A percentile compares a stretch with the other conserved stretches of the same genome.
These are phyloP conservation scores for Echinochloa phyllopogon DNA, from an alignment of 176 grass and related monocot species.

Conservation along the genomic window DNA sequence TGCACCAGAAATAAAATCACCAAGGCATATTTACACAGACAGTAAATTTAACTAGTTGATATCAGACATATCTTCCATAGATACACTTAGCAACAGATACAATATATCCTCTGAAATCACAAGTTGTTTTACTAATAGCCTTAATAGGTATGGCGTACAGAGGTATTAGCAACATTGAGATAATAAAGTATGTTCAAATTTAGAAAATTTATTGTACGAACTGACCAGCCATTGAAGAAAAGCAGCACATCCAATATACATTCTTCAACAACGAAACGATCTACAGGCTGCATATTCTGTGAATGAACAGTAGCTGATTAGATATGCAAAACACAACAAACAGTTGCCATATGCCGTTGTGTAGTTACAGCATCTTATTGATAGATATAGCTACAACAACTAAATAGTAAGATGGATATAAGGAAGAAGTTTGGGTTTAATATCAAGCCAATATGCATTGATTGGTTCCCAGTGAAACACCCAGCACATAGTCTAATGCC, in stretches of 20 bases:
- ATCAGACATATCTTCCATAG: slow-evolving; percentile 24
- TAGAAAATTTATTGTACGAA: slow-evolving; percentile 4
- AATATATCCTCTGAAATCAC: slow-evolving; percentile 24
- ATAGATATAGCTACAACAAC: not conserved
- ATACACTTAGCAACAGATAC: slow-evolving; percentile 4
- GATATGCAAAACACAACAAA: slow-evolving; percentile 2
- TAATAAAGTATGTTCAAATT: slow-evolving; percentile 19
- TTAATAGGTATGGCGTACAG: not conserved
- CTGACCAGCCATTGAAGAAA: slow-evolving; percentile 99
- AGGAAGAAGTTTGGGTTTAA: not conserved
- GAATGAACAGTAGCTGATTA: slow-evolving; percentile 54
- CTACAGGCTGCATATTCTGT: slow-evolving; percentile 91
- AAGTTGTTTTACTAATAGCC: not conserved
- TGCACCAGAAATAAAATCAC: not conserved
- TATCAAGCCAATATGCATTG: not conserved
- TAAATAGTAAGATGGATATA: slow-evolving; percentile 8
- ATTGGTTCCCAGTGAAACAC: not conserved
- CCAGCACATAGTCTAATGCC: not conserved
- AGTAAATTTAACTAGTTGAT: not conserved
- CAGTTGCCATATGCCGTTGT: not conserved
- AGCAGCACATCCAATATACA: slow-evolving; percentile 96
- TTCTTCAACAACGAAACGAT: slow-evolving; percentile 96
- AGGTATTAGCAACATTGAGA: slow-evolving; percentile 19
- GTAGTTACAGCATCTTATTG: slow-evolving; percentile 1
- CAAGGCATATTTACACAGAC: slow-evolving; percentile 13